These are phyloP conservation scores for Fusarium sulawesiense DNA, from an alignment of 2,329 filamentous ascomycete genomes.

Conservation along the genomic window DNA sequence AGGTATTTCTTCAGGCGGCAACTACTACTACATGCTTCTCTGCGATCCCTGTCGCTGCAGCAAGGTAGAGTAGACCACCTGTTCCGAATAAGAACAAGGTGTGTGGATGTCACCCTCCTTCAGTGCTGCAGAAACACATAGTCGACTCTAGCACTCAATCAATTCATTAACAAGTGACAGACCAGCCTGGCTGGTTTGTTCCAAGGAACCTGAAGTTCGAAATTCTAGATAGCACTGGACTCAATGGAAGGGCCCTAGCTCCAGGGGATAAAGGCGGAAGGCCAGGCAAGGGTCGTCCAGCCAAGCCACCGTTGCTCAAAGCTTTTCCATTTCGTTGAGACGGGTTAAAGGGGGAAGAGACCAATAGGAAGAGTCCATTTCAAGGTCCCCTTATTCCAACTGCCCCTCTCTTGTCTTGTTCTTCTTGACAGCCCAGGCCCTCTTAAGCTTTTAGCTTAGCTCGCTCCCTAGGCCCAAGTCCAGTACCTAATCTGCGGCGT, in stretches of 20 bases:
- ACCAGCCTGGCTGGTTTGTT: background rate
- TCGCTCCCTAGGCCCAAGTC: slow-evolving; percentile 6
- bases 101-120: slow-evolving; percentile 31
- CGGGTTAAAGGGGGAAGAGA: background rate
- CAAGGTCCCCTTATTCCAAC: slow-evolving; percentile 12
- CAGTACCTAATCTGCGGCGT: slow-evolving; percentile 33
- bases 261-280: slow-evolving; percentile 22
- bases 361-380: slow-evolving; percentile 7
- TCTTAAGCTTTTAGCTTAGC: slow-evolving; percentile 34
- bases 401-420: slow-evolving; percentile 30
- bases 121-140: slow-evolving; percentile 3
- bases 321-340: slow-evolving; percentile 38
- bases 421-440: slow-evolving; percentile 20
- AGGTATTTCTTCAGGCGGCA: background rate
- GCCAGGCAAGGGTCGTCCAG: background rate
- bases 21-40: background rate
- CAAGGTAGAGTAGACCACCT: slow-evolving; percentile 7
- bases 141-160: background rate
- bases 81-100: slow-evolving; percentile 31
- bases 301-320: slow-evolving; percentile 32
- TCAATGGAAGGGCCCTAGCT: slow-evolving; percentile 19
- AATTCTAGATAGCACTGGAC: slow-evolving; percentile 28
- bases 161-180: background rate
- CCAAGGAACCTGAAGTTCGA: slow-evolving; percentile 22
- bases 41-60: slow-evolving; percentile 5